Conservation (phyloP, 495 filamentous ascomycete genomes). For the Aspergillus mulundensis region DNA sequence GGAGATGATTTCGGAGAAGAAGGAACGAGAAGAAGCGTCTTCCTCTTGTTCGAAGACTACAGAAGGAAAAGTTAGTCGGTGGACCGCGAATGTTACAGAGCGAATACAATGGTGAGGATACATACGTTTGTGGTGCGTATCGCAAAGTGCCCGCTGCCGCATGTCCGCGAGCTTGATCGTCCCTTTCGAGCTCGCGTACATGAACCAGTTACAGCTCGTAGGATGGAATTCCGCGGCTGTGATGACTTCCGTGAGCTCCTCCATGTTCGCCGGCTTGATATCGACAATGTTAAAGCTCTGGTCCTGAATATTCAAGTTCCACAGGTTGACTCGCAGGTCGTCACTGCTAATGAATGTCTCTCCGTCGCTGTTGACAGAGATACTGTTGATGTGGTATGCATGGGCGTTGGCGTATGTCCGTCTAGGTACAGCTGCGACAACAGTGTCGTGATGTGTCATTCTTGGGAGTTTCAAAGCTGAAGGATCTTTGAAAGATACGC, state of each 20-base stretch:
- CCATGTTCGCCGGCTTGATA: constrained; percentile 99
- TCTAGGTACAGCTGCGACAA: constrained; percentile 92
- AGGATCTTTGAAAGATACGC: constrained; percentile 72
- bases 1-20: constrained; percentile 99
- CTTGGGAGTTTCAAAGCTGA: constrained; percentile 85
- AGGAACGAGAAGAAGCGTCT: constrained; percentile 95
- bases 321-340: constrained; percentile 94
- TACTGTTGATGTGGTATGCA: constrained; percentile 99
- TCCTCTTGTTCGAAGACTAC: constrained; percentile 98
- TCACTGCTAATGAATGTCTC: constrained; percentile 99
- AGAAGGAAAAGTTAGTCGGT: constrained; percentile 12
- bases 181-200: constrained; percentile 99
- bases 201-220: constrained; percentile 98
- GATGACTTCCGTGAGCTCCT: constrained; percentile 97
- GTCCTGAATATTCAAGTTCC: constrained; percentile 98
- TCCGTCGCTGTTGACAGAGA: constrained; percentile 98
- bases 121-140: constrained; percentile 92
- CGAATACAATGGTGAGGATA: constrained; percentile 6
- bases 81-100: not conserved
- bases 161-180: constrained; percentile 99
- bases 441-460: constrained; percentile 96
- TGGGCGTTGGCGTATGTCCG: constrained; percentile 97
- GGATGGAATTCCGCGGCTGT: constrained; percentile 98
- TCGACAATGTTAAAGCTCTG: constrained; percentile 99
- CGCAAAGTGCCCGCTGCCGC: constrained; percentile 92